A percentile compares a stretch with the other conserved stretches of the same genome.
Conservation (phyloP, 306 rosid genomes). For the Pyrus communis region DNA sequence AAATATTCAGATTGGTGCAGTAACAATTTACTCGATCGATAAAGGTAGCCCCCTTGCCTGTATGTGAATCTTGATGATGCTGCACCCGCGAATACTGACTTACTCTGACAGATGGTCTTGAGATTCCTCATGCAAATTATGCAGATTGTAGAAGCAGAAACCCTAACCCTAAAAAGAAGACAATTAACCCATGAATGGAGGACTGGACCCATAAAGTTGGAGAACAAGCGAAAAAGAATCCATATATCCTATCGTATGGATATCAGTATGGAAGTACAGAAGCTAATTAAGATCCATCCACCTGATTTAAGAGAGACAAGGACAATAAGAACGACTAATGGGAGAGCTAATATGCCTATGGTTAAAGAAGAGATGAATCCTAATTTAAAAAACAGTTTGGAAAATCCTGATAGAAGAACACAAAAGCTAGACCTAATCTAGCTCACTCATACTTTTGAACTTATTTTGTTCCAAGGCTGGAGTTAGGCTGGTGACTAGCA, state of each 20-base stretch:
- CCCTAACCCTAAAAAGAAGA: constrained; percentile 31
- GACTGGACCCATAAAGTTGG: not conserved
- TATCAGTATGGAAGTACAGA: not conserved
- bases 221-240: not conserved
- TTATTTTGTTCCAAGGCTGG: not conserved
- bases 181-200: not conserved
- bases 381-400: not conserved
- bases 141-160: constrained; percentile 1
- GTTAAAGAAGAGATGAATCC: not conserved
- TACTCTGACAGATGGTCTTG: not conserved
- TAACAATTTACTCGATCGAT: not conserved
- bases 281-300: not conserved
- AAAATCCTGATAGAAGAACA: not conserved
- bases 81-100: constrained; percentile 42
- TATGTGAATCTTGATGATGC: constrained; percentile 63
- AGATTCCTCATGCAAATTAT: constrained; percentile 10
- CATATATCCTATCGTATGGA: not conserved
- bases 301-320: not conserved
- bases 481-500: not conserved
- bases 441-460: not conserved
- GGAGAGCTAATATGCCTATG: not conserved
- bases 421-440: not conserved
- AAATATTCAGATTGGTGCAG: not conserved
- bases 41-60: constrained; percentile 1
- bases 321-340: not conserved